These are phyloP conservation scores for Lolium rigidum DNA, from an alignment of 176 grass and related monocot genomes.

Conservation along the genomic window DNA sequence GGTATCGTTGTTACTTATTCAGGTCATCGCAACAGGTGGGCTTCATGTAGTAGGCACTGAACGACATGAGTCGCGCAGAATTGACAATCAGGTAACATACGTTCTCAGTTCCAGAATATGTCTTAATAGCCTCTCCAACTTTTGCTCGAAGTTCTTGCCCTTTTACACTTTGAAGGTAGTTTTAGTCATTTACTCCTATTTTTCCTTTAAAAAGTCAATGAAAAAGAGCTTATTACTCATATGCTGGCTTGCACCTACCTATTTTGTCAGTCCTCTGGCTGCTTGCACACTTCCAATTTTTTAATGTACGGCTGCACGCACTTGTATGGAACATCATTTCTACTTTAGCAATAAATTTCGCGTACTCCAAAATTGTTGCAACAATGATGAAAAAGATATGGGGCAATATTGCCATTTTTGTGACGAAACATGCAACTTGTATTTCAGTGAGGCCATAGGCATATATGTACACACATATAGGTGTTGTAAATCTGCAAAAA, in stretches of 20 bases:
- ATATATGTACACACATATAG: not conserved
- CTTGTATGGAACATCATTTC: conserved; percentile 5
- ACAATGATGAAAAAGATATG: not conserved
- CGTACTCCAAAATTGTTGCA: not conserved
- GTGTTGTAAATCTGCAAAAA: not conserved
- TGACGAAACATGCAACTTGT: not conserved
- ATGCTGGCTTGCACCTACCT: conserved; percentile 1
- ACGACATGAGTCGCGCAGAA: conserved; percentile 96
- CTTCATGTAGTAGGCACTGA: conserved; percentile 96
- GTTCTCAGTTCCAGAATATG: not conserved
- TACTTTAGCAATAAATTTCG: not conserved
- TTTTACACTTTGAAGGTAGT: not conserved
- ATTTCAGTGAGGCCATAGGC: not conserved
- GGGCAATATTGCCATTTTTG: not conserved
- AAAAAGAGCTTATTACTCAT: conserved; percentile 17
- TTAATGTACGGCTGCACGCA: not conserved
- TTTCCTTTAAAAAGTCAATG: not conserved
- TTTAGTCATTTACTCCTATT: conserved; percentile 2
- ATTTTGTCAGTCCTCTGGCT: not conserved
- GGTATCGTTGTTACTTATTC: conserved; percentile 37
- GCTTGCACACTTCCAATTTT: not conserved
- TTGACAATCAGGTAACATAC: conserved; percentile 90
- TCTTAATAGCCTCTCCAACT: not conserved
- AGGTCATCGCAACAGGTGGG: conserved; percentile 90
- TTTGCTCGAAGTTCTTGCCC: not conserved